Base-by-base conservation (phyloP, 1,284 basidiomycete genomes). In the Moniliella sp. region DNA sequence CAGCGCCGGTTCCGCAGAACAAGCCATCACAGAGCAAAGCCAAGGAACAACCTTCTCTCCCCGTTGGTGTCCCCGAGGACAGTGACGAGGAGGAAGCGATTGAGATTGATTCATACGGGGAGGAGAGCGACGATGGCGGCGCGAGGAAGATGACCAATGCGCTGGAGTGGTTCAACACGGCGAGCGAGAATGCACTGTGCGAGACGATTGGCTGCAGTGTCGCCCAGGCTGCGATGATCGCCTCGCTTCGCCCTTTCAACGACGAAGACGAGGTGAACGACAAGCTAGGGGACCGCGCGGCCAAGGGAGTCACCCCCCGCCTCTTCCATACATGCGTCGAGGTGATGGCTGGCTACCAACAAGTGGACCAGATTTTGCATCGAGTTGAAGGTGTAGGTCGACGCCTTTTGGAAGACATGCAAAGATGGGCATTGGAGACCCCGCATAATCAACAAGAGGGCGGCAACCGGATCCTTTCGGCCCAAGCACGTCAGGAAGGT, bases 261-360 rank as follows among this genome's bases (percentile, higher is more conserved):
- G 73, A 13, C 69, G 75, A n/a, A 74, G n/a, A 77, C 21, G 80
- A 88, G 40, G 48, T 56, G 12, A 42, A 52, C 23, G 29, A 38
- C 4, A 47, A 46, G 32, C 66, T 93, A 30, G 74, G 73, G 29
- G 61, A 61, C 35, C 84, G 79, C 58, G 79, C 83, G 61, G 82
- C 81, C 63, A 84, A 83, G 50, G 86, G 86, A 12, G 76, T 97
- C 44, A 84, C 81, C 37, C 71, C 77, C 36, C 74, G 77, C 37
- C 69, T 97, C 55, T 83, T 94, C 56, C 78, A 86, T 48, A 80
- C 88, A 43, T 86, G 80, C 57, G 72, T 73, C 33, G 71, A 75
- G 32, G 78, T 94, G 46, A 78, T 93, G 62, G 69, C 75, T 13
- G 56, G 83, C 2, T 97, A 93, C 55, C 74, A 75, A 12, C 73